Conservation (phyloP, 108 stramenopile genomes). For the Ochromonas danica region DNA sequence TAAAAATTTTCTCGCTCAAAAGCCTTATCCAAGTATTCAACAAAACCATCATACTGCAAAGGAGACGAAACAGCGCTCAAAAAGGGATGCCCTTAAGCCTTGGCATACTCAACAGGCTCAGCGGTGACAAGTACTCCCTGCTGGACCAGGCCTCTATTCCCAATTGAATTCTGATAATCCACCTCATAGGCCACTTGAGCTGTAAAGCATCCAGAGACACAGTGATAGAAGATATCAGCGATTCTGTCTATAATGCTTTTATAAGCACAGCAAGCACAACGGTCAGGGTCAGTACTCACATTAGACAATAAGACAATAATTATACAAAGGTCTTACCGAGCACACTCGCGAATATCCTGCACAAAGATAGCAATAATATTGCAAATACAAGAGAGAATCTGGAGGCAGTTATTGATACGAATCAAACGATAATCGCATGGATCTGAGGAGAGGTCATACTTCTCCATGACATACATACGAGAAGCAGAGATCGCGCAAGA, state of each 20-base stretch:
- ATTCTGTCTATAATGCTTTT: conserved; percentile 37
- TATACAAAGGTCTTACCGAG: background rate
- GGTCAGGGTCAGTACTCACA: background rate
- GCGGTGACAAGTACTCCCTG: too few relatives aligned
- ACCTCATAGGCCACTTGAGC: conserved; percentile 34
- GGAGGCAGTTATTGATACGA: conserved; percentile 52
- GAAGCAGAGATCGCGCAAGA: conserved; percentile 35
- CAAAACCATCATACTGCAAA: too few relatives aligned
- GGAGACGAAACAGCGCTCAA: too few relatives aligned
- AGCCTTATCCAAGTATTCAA: too few relatives aligned
- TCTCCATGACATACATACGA: conserved; percentile 40
- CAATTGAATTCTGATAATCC: too few relatives aligned
- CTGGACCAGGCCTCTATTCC: too few relatives aligned
- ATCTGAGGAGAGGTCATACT: conserved; percentile 33
- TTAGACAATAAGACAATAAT: background rate
- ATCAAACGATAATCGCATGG: conserved; percentile 51
- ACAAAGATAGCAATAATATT: conserved; percentile 38
- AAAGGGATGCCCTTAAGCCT: too few relatives aligned
- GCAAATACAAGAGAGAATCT: conserved; percentile 42
- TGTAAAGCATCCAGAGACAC: conserved; percentile 42
- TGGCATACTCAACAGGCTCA: too few relatives aligned
- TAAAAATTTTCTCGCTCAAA: too few relatives aligned
- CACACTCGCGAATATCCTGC: conserved; percentile 31
- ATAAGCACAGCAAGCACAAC: too few relatives aligned
- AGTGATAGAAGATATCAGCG: conserved; percentile 39